A percentile compares a stretch with the other conserved stretches of the same genome.
Conservation (phyloP, 2,329 filamentous ascomycete species). For the Colletotrichum cordylinicola region DNA sequence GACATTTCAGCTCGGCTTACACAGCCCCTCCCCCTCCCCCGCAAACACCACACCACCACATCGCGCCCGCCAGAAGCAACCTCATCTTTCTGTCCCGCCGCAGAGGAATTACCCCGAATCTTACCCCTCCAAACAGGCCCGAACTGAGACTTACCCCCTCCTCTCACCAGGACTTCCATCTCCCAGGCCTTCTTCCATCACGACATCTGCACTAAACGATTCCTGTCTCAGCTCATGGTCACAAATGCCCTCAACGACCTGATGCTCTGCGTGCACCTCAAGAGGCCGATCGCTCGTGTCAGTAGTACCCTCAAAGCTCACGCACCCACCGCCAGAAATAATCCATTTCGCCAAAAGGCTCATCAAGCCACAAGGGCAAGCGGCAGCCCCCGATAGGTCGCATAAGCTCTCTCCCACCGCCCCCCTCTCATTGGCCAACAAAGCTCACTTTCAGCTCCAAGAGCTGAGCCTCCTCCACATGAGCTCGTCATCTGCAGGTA, state of each 20-base stretch:
- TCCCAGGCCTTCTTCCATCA: not conserved
- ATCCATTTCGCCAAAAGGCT: not conserved
- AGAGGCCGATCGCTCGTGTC: not conserved
- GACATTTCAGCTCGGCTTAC: not conserved
- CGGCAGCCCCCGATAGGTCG: not conserved
- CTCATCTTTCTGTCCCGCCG: not conserved
- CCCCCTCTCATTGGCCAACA: not conserved
- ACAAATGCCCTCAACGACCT: not conserved
- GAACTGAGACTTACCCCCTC: not conserved
- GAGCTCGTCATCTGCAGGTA: not conserved
- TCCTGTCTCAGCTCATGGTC: not conserved
- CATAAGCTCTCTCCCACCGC: not conserved
- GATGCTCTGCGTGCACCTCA: not conserved
- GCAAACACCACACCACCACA: not conserved
- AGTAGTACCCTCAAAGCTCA: not conserved
- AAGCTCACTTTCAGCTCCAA: not conserved
- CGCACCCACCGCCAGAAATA: not conserved
- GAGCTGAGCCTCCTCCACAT: conserved; percentile 6
- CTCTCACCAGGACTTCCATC: not conserved
- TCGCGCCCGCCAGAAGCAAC: not conserved
- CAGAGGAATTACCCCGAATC: not conserved
- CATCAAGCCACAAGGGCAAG: not conserved
- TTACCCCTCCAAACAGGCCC: not conserved
- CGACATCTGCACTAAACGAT: not conserved
- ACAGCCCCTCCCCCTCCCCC: not conserved